Conservation (phyloP, 345 rosid genomes). For the Schrenkiella parvula region DNA sequence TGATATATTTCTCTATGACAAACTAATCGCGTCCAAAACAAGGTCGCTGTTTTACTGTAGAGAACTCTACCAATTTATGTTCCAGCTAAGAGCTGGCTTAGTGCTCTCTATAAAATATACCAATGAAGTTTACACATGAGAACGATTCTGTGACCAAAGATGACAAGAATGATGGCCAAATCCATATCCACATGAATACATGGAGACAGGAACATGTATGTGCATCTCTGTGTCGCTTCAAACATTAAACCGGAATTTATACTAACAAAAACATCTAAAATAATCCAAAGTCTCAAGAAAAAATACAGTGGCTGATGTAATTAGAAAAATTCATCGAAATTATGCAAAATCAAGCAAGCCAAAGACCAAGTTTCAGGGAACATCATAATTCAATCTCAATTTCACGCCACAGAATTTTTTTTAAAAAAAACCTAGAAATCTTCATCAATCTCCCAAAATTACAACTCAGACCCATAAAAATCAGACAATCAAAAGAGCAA, state of each 20-base stretch:
- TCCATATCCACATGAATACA: neutral
- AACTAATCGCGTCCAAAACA: neutral
- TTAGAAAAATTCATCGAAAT: neutral
- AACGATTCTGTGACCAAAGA: neutral
- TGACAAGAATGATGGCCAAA: neutral
- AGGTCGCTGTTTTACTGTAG: neutral
- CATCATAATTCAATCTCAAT: neutral
- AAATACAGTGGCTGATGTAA: neutral
- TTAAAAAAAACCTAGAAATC: neutral
- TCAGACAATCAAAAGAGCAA: conserved; percentile 16
- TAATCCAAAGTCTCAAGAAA: neutral
- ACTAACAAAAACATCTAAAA: neutral
- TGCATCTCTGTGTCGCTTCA: neutral
- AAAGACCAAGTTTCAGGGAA: neutral
- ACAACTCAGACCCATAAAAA: neutral
- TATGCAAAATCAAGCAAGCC: neutral
- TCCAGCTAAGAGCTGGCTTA: neutral
- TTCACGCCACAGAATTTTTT: neutral
- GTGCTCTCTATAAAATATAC: neutral
- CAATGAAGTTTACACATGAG: neutral
- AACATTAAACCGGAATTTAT: neutral
- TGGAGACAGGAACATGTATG: neutral
- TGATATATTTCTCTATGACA: neutral
- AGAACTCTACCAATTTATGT: neutral
- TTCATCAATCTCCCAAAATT: neutral